A percentile compares a stretch with the other conserved stretches of the same genome.
phyloP scores from a whole-genome alignment of 257 asterid species.

The Cynanchum wilfordii region DNA sequence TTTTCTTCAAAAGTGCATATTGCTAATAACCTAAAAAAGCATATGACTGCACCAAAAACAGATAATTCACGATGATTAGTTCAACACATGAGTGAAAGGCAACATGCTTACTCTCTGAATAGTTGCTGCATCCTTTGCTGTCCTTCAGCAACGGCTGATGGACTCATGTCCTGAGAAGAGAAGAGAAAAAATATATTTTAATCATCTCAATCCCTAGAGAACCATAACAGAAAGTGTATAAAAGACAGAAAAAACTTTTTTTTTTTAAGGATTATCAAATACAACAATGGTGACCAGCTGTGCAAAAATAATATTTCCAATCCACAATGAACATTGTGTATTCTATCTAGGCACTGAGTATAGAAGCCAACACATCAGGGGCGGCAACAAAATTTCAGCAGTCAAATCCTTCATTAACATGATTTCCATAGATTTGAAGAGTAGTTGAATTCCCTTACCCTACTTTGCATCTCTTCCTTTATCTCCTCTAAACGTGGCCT shows the following conservation, averaged over 20 bases:
- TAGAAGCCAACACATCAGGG: background rate
- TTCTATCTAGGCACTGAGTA: background rate
- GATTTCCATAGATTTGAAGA: slow-evolving; percentile 14
- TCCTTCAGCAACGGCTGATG: slow-evolving; percentile 74
- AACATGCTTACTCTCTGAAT: slow-evolving; percentile 63
- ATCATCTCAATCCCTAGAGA: background rate
- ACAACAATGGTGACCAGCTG: background rate
- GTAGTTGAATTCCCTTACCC: slow-evolving; percentile 38
- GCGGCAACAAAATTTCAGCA: background rate
- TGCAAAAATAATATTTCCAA: background rate
- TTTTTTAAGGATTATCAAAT: background rate
- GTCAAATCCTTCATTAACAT: background rate
- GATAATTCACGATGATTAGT: background rate
- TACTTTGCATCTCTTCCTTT: slow-evolving; percentile 65
- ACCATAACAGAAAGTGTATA: background rate
- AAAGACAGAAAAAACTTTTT: background rate
- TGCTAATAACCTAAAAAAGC: background rate
- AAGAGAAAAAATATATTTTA: background rate
- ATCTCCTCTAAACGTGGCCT: slow-evolving; percentile 68
- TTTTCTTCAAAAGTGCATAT: background rate
- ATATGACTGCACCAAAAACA: background rate
- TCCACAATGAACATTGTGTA: background rate
- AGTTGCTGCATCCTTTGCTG: slow-evolving; percentile 54
- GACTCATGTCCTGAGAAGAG: slow-evolving; percentile 58
- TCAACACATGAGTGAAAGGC: background rate